These are phyloP conservation scores for Fusarium newnesense DNA, from an alignment of 2,329 filamentous ascomycete genomes.

Conservation along the genomic window DNA sequence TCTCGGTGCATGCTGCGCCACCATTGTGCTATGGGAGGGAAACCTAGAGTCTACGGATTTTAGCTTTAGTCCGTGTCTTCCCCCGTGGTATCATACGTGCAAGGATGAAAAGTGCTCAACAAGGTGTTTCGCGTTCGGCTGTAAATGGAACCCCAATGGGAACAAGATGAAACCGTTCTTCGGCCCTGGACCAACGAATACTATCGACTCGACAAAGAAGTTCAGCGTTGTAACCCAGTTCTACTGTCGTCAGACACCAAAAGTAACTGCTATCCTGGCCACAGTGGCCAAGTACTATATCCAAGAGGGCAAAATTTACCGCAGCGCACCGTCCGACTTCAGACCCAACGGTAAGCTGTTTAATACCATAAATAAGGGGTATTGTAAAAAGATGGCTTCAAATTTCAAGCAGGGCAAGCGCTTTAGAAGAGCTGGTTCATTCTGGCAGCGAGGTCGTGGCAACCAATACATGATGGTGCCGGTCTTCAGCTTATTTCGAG, in stretches of 20 bases:
- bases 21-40: slow-evolving; percentile 72
- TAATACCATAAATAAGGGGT: neutral
- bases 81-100: slow-evolving; percentile 61
- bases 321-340: neutral
- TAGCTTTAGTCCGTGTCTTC: slow-evolving; percentile 72
- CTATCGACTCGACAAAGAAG: slow-evolving; percentile 66
- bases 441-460: neutral
- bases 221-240: slow-evolving; percentile 76
- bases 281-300: slow-evolving; percentile 64
- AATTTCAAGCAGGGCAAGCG: neutral
- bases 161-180: slow-evolving; percentile 65
- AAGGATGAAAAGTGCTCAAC: slow-evolving; percentile 57
- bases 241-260: slow-evolving; percentile 53
- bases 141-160: slow-evolving; percentile 76
- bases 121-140: slow-evolving; percentile 75
- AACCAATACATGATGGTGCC: neutral
- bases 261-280: neutral
- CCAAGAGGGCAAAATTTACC: slow-evolving; percentile 59
- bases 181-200: slow-evolving; percentile 62
- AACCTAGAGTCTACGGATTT: slow-evolving; percentile 71
- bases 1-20: slow-evolving; percentile 66
- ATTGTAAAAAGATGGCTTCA: neutral
- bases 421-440: neutral
- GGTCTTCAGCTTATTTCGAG: neutral
- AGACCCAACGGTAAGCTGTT: neutral